Evolutionary conservation across 208 protist genomes (phyloP).

Genomic region (Endotrypanum monterogeii): DNA sequence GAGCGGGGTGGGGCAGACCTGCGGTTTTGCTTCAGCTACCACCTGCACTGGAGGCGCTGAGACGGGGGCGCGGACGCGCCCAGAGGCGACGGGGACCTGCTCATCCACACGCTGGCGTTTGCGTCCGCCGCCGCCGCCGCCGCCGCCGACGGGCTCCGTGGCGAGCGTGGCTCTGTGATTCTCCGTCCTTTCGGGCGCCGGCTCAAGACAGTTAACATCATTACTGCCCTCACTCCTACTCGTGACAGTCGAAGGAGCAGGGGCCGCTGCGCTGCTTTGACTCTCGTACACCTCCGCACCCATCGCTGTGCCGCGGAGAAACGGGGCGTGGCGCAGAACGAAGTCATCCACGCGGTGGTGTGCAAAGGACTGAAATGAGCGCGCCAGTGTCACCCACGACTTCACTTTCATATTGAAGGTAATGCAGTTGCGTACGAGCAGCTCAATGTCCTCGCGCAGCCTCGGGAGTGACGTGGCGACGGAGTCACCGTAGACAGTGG

Average conservation of each 20-base stretch:
- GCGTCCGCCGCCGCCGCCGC: background rate
- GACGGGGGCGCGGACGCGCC: background rate
- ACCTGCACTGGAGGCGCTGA: constrained; percentile 11
- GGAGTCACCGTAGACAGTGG: constrained; percentile 42
- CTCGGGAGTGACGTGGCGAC: constrained; percentile 62
- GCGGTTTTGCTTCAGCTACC: constrained; percentile 20
- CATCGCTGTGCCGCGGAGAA: constrained; percentile 58
- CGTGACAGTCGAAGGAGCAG: background rate
- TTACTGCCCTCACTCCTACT: background rate
- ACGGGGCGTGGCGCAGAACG: constrained; percentile 55
- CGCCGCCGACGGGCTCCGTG: background rate
- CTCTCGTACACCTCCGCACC: constrained; percentile 38
- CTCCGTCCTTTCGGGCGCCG: background rate
- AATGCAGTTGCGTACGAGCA: constrained; percentile 86
- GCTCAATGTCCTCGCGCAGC: constrained; percentile 77
- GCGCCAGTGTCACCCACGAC: constrained; percentile 71
- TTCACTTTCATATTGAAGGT: constrained; percentile 72
- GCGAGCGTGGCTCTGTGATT: background rate
- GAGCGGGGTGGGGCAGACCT: constrained; percentile 56
- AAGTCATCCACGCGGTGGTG: constrained; percentile 84
- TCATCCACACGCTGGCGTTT: constrained; percentile 21
- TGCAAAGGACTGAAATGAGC: constrained; percentile 69
- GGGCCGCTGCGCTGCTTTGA: background rate
- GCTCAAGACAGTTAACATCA: background rate
- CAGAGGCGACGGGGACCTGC: background rate